Percentiles rank a stretch among this genome's conserved stretches.
Conservation (phyloP, 192 early-diverging fungal species). For the Obelidium mucronatum region DNA sequence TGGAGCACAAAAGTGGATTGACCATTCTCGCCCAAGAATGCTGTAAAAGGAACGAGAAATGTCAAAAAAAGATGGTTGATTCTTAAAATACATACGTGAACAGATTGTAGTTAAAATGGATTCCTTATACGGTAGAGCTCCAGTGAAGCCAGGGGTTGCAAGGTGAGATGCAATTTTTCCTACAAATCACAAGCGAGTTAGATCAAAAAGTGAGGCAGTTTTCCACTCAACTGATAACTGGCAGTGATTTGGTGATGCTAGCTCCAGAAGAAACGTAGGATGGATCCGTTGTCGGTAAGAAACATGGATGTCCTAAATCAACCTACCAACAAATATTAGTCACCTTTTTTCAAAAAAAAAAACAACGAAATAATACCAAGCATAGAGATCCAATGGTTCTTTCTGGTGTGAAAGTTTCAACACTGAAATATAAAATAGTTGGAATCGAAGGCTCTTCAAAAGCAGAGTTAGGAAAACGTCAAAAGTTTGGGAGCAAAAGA, state of each 20-base stretch:
- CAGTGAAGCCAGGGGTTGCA: constrained; percentile 1
- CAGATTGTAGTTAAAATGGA: constrained; percentile 16
- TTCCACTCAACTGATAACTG: constrained; percentile 8
- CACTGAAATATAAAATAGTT: constrained; percentile 1
- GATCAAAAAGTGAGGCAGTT: too few species aligned
- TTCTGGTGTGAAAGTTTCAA: constrained; percentile 2
- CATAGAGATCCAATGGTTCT: constrained; percentile 3
- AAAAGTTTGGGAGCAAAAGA: background rate
- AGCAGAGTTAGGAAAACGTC: background rate
- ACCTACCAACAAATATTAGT: constrained; percentile 5
- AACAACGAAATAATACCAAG: background rate
- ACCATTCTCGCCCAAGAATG: constrained; percentile 19
- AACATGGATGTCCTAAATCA: constrained; percentile 32
- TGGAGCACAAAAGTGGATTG: constrained; percentile 4
- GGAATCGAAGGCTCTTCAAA: constrained; percentile 8
- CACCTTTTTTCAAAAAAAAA: background rate
- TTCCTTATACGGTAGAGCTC: constrained; percentile 8
- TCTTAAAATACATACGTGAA: constrained; percentile 15
- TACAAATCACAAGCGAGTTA: too few species aligned
- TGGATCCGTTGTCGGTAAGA: constrained; percentile 7
- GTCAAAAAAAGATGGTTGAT: background rate
- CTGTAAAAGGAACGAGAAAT: constrained; percentile 4
- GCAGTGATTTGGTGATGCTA: constrained; percentile 24
- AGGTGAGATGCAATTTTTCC: constrained; percentile 22
- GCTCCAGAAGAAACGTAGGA: constrained; percentile 20